These are phyloP conservation scores for Fagus sylvatica DNA, from an alignment of 306 rosid genomes.

Conservation along the genomic window DNA sequence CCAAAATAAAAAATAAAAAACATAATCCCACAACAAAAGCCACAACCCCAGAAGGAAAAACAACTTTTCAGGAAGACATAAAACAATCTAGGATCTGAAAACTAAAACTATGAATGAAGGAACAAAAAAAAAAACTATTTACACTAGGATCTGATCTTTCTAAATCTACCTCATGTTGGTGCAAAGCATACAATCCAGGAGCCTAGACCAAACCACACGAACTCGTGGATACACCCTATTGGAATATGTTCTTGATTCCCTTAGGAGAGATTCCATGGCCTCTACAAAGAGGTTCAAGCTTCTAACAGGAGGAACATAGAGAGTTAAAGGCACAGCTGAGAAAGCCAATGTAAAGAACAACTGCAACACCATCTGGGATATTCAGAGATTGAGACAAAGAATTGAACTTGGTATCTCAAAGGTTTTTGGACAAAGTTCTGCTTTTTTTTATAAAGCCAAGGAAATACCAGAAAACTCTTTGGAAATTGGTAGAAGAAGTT, in stretches of 20 bases:
- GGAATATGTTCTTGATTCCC: slow-evolving; percentile 52
- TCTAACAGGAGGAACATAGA: slow-evolving; percentile 79
- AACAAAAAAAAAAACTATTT: background rate
- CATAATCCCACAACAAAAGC: slow-evolving; percentile 17
- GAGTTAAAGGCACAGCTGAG: slow-evolving; percentile 74
- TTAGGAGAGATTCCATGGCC: slow-evolving; percentile 55
- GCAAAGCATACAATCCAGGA: slow-evolving; percentile 63
- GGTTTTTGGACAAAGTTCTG: background rate
- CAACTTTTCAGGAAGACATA: background rate
- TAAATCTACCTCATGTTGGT: slow-evolving; percentile 60
- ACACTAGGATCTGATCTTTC: background rate
- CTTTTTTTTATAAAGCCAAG: background rate
- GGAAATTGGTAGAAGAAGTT: background rate
- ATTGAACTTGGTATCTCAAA: slow-evolving; percentile 7
- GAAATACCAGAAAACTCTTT: background rate
- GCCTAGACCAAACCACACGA: slow-evolving; percentile 62
- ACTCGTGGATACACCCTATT: slow-evolving; percentile 60
- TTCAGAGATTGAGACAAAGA: background rate
- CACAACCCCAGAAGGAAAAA: background rate
- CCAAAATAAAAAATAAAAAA: background rate
- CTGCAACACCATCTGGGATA: slow-evolving; percentile 39
- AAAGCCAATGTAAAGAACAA: slow-evolving; percentile 76
- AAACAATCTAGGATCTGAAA: background rate
- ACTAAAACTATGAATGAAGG: background rate
- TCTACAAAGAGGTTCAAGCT: slow-evolving; percentile 72